Evolutionary conservation across 495 filamentous ascomycete genomes (phyloP).

Genomic region (Podospora bellae-mahoneyi): DNA sequence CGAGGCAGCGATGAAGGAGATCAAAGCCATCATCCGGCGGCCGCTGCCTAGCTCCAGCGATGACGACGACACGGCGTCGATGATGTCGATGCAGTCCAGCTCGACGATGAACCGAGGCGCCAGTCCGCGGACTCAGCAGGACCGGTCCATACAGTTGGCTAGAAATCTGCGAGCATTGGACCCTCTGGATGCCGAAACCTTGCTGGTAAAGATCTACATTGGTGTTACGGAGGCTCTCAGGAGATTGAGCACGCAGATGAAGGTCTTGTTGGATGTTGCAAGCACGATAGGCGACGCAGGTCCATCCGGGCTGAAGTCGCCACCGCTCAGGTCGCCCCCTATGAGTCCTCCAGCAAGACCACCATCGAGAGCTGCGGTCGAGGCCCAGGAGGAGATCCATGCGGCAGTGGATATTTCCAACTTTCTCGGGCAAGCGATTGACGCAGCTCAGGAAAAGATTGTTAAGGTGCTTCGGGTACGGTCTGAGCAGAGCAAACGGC

Average conservation of each 20-base stretch:
- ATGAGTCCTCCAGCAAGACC: conserved; percentile 45
- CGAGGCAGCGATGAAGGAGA: conserved; percentile 81
- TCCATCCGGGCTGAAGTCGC: conserved; percentile 41
- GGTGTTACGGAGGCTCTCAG: conserved; percentile 82
- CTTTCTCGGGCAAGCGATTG: conserved; percentile 89
- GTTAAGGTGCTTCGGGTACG: conserved; percentile 88
- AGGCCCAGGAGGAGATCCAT: conserved; percentile 75
- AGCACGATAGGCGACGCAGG: conserved; percentile 59
- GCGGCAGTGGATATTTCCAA: conserved; percentile 87
- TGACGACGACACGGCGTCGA: conserved; percentile 69
- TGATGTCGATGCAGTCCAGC: conserved; percentile 69
- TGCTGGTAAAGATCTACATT: conserved; percentile 78
- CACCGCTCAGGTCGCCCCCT: conserved; percentile 48
- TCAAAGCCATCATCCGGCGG: conserved; percentile 78
- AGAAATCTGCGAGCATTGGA: conserved; percentile 86
- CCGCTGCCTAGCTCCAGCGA: conserved; percentile 88
- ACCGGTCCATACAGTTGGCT: conserved; percentile 86
- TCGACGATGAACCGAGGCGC: conserved; percentile 70
- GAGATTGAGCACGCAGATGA: conserved; percentile 83
- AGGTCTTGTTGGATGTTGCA: conserved; percentile 92
- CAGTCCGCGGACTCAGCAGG: conserved; percentile 69
- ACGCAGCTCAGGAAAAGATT: conserved; percentile 87
- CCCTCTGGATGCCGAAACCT: conserved; percentile 77
- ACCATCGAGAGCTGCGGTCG: conserved; percentile 27
- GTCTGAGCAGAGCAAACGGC: conserved; percentile 71